Evolutionary conservation across 805 yeast genomes (phyloP), one percentile per base, ranked within the genome.

Genomic region (Spathaspora arborariae): DNA sequence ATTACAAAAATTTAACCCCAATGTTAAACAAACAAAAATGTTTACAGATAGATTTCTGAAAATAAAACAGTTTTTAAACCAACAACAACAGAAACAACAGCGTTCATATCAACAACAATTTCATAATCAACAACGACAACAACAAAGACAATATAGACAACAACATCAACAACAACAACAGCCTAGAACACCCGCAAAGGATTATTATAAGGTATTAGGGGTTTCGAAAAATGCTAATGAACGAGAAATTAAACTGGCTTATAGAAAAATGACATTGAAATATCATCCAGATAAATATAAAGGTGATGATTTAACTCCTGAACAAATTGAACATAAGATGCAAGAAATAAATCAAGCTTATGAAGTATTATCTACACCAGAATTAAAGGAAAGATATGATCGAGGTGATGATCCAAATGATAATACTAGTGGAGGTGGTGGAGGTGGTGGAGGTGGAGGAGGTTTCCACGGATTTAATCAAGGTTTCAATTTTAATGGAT

Each of bases 221-320:
- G 76, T 92, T 5, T 54, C 81, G 0, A 70, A 74, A 47, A 78
- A 78, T 51, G 96, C 97, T 0, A 81, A 79, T 47, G 82, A 80
- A 1, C 75, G 77, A 48, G 84, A 86, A 6, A 84, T 92, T 51
- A 88, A 85, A 56, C 84, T 81, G 62, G 95, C 96, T 0, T 85
- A 90, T 66, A 74, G 97, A 48, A 74, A 81, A 6, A 78, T 84
- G 58, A 85, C 94, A 30, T 84, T 85, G 58, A 82, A 82, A 59
- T 88, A 78, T 63, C 99, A 92, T 60, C 99, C 99, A 0, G 99
- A 92, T 65, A 94, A 92, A 63, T 84, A 87, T 60, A 82, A 81
- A 56, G 73, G 74, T 1, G 83, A 81, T 30, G 88, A 84, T 34
- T 62, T 85, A 49, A 72, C 82, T 7, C 75, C 79, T 22, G 88